Conservation (phyloP, 2,329 filamentous ascomycete genomes). For the Falciphora oryzae region DNA sequence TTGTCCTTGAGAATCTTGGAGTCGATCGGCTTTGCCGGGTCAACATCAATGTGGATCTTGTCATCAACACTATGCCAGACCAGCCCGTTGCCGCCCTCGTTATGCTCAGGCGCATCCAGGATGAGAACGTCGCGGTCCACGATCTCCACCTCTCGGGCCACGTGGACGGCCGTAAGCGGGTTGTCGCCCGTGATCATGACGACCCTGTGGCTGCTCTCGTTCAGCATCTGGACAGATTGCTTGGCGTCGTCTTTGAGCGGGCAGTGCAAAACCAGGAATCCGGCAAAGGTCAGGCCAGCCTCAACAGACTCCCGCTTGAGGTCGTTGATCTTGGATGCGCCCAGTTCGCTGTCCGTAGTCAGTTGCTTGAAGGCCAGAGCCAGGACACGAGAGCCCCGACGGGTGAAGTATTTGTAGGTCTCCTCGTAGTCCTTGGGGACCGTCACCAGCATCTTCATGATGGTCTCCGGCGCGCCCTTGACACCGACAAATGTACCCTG, state of each 20-base stretch:
- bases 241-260: conserved; percentile 95
- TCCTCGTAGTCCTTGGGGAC: conserved; percentile 89
- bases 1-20: conserved; percentile 74
- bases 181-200: conserved; percentile 99
- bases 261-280: conserved; percentile 91
- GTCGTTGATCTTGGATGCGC: conserved; percentile 82
- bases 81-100: conserved; percentile 69
- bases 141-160: conserved; percentile 93
- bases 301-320: conserved; percentile 92
- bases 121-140: conserved; percentile 94
- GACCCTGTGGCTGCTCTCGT: conserved; percentile 96
- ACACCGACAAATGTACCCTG: conserved; percentile 89
- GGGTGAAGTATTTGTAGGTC: conserved; percentile 96
- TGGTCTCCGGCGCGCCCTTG: conserved; percentile 96
- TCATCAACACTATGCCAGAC: conserved; percentile 97
- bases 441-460: conserved; percentile 82
- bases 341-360: conserved; percentile 72
- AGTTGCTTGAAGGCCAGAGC: conserved; percentile 93
- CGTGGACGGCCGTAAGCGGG: conserved; percentile 90
- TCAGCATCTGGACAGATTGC: conserved; percentile 91
- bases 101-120: conserved; percentile 88
- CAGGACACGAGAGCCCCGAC: conserved; percentile 89
- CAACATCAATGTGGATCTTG: conserved; percentile 76
- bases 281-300: conserved; percentile 77
- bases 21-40: conserved; percentile 76